Conservation (phyloP, 805 yeast species). For the Isabelozyma gotoi region DNA sequence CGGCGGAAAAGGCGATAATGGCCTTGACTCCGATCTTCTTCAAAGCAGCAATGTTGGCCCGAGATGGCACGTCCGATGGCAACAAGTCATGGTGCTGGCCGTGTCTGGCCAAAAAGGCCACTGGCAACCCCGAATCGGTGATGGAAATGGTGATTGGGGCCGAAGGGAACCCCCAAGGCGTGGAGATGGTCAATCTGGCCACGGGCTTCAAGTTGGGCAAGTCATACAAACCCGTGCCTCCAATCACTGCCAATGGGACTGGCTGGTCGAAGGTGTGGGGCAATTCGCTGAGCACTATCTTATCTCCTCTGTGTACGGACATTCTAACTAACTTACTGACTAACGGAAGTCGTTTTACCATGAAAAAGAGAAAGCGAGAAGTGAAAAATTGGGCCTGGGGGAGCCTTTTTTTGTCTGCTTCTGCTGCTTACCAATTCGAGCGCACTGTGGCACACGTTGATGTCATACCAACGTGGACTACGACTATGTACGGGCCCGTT, state of each 20-base stretch:
- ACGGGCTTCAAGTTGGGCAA: slow-evolving; percentile 81
- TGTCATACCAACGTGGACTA: neutral
- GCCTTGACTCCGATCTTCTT: slow-evolving; percentile 85
- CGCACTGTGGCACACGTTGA: neutral
- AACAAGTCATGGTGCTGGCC: slow-evolving; percentile 86
- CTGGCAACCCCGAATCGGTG: slow-evolving; percentile 72
- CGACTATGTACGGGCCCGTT: too few relatives aligned
- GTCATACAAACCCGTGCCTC: slow-evolving; percentile 97
- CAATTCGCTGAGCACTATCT: slow-evolving; percentile 22
- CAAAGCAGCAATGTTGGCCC: slow-evolving; percentile 95
- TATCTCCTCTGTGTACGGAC: slow-evolving; percentile 36
- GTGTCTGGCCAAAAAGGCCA: slow-evolving; percentile 94
- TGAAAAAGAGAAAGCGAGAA: neutral
- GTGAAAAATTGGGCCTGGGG: neutral
- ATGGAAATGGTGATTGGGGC: slow-evolving; percentile 90
- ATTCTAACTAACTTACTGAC: slow-evolving; percentile 11
- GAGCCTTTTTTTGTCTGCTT: too few relatives aligned
- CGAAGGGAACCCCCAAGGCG: slow-evolving; percentile 98
- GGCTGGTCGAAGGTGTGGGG: slow-evolving; percentile 62
- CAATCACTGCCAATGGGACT: slow-evolving; percentile 84
- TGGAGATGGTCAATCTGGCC: slow-evolving; percentile 74
- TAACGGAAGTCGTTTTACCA: neutral
- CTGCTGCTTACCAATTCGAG: neutral
- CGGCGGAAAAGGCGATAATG: slow-evolving; percentile 91
- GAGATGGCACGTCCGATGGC: slow-evolving; percentile 89